Conservation (phyloP, 108 stramenopile species). For the Pseudonitzschia delicatissima region DNA sequence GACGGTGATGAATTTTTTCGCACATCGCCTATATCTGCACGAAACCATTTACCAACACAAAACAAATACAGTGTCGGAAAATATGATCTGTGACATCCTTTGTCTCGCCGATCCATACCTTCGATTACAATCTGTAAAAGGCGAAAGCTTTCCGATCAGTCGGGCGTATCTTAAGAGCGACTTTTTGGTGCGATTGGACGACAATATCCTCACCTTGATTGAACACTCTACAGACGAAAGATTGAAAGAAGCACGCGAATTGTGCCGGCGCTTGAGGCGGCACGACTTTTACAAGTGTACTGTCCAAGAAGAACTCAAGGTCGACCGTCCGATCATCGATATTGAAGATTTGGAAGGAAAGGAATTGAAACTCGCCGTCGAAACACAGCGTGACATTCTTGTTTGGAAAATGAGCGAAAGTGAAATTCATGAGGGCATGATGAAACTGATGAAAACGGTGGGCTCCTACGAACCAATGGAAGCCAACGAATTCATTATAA, state of each 20-base stretch:
- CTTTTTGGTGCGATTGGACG: conserved; percentile 47
- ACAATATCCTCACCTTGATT: conserved; percentile 63
- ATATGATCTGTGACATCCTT: conserved; percentile 79
- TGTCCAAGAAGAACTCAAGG: not conserved
- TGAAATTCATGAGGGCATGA: conserved; percentile 17
- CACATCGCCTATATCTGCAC: conserved; percentile 69
- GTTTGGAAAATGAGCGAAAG: conserved; percentile 18
- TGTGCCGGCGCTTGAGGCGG: conserved; percentile 45
- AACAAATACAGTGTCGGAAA: conserved; percentile 58
- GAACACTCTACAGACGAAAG: conserved; percentile 28
- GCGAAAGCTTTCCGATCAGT: conserved; percentile 52
- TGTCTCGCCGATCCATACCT: conserved; percentile 71
- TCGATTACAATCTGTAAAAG: conserved; percentile 21
- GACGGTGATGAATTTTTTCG: conserved; percentile 70
- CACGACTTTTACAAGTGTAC: conserved; percentile 67
- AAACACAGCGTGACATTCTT: conserved; percentile 10
- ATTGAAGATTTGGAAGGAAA: conserved; percentile 11
- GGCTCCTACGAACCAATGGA: conserved; percentile 16
- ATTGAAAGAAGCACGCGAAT: conserved; percentile 47
- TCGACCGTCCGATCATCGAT: conserved; percentile 3
- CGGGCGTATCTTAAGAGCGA: conserved; percentile 51
- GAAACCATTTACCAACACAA: conserved; percentile 82
- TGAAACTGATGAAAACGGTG: conserved; percentile 8
- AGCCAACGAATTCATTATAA: conserved; percentile 62
- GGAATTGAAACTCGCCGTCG: not conserved